These are phyloP conservation scores for Colletotrichum lindemuthianum DNA, from an alignment of 2,329 filamentous ascomycete genomes.

Conservation along the genomic window DNA sequence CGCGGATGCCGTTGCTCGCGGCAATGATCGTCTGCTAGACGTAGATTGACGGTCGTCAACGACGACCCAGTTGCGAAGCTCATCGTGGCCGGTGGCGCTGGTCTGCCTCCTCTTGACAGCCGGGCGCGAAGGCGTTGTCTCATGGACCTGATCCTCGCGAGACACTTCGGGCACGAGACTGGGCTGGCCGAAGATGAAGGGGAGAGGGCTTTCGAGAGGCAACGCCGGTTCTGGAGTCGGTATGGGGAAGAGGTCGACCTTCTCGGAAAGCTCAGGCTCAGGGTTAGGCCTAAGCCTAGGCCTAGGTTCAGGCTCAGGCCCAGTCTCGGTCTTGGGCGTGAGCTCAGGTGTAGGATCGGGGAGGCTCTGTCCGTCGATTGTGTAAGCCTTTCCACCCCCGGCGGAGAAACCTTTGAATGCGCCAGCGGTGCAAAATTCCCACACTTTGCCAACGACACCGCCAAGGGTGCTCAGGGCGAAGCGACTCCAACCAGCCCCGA, in stretches of 20 bases:
- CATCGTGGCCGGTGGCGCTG: conserved; percentile 57
- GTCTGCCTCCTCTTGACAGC: conserved; percentile 65
- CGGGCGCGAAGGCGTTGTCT: conserved; percentile 55
- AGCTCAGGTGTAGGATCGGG: background rate
- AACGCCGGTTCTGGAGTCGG: background rate
- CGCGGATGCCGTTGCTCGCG: conserved; percentile 14
- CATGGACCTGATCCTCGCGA: conserved; percentile 44
- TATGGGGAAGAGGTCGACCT: background rate
- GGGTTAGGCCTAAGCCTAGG: no score
- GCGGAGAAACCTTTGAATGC: conserved; percentile 88
- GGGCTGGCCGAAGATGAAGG: conserved; percentile 41
- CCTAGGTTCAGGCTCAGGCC: background rate
- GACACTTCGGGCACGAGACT: conserved; percentile 42
- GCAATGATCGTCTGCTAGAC: conserved; percentile 10
- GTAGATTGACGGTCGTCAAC: conserved; percentile 56
- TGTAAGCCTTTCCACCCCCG: conserved; percentile 80
- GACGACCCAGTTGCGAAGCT: conserved; percentile 78
- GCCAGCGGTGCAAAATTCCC: conserved; percentile 81
- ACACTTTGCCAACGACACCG: conserved; percentile 79
- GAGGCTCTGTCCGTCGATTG: conserved; percentile 49
- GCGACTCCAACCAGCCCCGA: conserved; percentile 62
- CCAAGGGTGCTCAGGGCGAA: conserved; percentile 71
- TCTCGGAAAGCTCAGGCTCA: background rate
- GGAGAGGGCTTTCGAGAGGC: conserved; percentile 30
- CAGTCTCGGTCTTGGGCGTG: background rate